Evolutionary conservation across 495 filamentous ascomycete genomes (phyloP).

Genomic region (Tuber indicum): DNA sequence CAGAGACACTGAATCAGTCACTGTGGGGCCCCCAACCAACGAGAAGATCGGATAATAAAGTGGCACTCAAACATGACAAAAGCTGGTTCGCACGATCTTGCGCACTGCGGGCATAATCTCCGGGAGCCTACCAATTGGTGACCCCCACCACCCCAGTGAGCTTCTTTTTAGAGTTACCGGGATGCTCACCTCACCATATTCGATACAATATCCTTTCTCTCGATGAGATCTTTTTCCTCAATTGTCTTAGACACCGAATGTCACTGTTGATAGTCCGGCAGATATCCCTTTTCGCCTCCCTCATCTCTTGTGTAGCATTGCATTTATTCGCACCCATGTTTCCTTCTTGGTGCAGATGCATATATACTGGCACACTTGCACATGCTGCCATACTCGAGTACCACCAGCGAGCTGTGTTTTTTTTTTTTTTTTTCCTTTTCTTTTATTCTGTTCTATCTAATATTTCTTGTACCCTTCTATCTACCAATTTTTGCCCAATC

Average conservation of each 20-base stretch:
- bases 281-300: neutral
- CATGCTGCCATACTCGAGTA: neutral
- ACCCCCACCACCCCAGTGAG: neutral
- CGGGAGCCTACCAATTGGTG: neutral
- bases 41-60: constrained; percentile 1
- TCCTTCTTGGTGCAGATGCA: neutral
- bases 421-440: neutral
- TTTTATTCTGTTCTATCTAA: neutral
- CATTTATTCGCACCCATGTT: neutral
- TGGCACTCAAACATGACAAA: neutral
- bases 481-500: neutral
- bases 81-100: neutral
- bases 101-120: neutral
- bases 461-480: neutral
- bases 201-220: neutral
- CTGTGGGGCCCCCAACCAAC: neutral
- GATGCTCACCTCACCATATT: neutral
- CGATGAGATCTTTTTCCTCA: neutral
- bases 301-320: neutral
- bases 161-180: neutral
- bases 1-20: neutral
- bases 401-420: neutral
- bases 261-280: neutral
- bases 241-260: neutral
- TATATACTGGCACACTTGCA: neutral